Evolutionary conservation across 768 basidiomycete species (phyloP), one percentile per base, ranked within the genome.

Genomic region (Kwoniella mangroviensis): DNA sequence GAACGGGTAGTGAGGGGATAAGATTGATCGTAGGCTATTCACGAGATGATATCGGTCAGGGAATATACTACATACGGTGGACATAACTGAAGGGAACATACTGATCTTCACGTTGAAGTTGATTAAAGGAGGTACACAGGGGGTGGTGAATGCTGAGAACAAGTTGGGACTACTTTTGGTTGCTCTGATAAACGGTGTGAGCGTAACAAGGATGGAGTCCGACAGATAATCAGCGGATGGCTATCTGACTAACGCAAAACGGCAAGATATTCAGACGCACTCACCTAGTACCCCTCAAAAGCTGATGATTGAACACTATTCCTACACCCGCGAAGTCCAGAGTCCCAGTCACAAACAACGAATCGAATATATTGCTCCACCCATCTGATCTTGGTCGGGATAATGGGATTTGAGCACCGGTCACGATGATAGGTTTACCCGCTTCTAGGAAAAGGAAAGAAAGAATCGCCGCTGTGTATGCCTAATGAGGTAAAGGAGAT

Each of bases 91-190:
- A 45, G 13, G 1, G 7, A 45, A 76, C 79, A 65, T 56, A 80
- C 79, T 80, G 71, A 80, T 75, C 53, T 80, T 80, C 34, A 80
- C 79, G 57, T 80, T 77, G 58, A 80, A 69, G 55, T 74, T 76
- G 69, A 80, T 74, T 15, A 78, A 45, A 19, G 79, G 69, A 5
- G 76, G 77, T 12, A 73, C 63, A 41, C 76, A 80, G 40, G 79
- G 79, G 0, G 79, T 66, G 15, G 75, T 62, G 61, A 80, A 80
- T 13, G 79, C 79, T 15, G 58, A 66, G 54, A 80, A 78, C 15
- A 76, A 61, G 43, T 77, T 80, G 12, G 79, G 73, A n/a, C 76
- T 78, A 4, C 63, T 71, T 53, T 80, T 80, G 19, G 77, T 76
- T 10, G 77, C 75, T 69, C 77, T 76, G 34, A 34, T 34, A 34